A percentile compares a stretch with the other conserved stretches of the same genome.
Conservation (phyloP, 2,329 filamentous ascomycete species). For the Coccinonectria pachysandricola region DNA sequence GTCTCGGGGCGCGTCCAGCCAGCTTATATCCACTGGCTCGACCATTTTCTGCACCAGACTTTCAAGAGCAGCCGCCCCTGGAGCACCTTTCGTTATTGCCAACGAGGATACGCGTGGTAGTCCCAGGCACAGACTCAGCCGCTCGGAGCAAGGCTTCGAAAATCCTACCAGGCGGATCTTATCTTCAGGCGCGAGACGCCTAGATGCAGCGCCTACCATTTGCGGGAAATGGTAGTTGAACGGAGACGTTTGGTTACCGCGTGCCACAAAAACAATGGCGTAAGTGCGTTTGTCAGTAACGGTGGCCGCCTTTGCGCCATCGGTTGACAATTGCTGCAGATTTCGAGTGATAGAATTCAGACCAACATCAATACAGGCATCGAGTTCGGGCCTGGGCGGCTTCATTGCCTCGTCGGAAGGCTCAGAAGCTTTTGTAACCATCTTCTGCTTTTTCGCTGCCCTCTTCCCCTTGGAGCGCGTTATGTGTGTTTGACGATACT, state of each 20-base stretch:
- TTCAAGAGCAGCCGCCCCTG: constrained; percentile 45
- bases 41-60: constrained; percentile 46
- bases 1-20: constrained; percentile 29
- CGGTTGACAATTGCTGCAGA: no score
- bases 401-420: constrained; percentile 20
- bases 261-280: constrained; percentile 46
- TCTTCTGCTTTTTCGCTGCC: constrained; percentile 39
- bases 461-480: constrained; percentile 52
- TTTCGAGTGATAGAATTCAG: constrained; percentile 52
- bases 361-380: constrained; percentile 51
- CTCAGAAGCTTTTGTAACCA: constrained; percentile 17
- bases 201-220: constrained; percentile 41
- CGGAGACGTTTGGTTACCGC: constrained; percentile 45
- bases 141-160: constrained; percentile 47
- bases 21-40: constrained; percentile 39
- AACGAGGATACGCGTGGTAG: constrained; percentile 57
- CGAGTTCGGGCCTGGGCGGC: constrained; percentile 37
- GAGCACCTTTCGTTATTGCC: constrained; percentile 46
- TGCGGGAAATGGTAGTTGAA: constrained; percentile 52
- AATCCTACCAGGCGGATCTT: constrained; percentile 51
- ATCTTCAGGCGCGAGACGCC: constrained; percentile 24
- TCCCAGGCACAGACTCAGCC: constrained; percentile 45
- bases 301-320: constrained; percentile 22
- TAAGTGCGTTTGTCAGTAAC: constrained; percentile 22
- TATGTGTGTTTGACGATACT: constrained; percentile 44